phyloP scores from a whole-genome alignment of 2,329 filamentous ascomycete genomes.

The Calonectria pteridis region DNA sequence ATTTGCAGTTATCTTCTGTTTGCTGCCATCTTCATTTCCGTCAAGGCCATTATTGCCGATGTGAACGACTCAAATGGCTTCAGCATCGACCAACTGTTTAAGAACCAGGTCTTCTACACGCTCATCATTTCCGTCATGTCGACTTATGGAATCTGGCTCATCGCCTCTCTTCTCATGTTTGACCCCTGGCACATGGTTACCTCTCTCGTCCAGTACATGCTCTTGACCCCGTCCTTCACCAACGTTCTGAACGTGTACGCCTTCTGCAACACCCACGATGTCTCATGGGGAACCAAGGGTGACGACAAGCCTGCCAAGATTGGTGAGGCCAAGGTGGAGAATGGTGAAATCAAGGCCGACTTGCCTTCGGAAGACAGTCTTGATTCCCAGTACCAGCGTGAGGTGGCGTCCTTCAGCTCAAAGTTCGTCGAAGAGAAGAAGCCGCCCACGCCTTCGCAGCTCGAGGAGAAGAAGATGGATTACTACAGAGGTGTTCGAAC shows the following conservation, averaged over 20 bases:
- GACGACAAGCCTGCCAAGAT: constrained; percentile 95
- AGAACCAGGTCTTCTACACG: constrained; percentile 90
- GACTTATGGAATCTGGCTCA: constrained; percentile 92
- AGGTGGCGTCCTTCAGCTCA: constrained; percentile 78
- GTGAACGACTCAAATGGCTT: constrained; percentile 73
- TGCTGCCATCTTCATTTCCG: constrained; percentile 93
- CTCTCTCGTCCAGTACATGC: constrained; percentile 92
- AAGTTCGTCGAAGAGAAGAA: constrained; percentile 83
- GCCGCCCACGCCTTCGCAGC: constrained; percentile 63
- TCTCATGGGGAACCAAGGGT: constrained; percentile 98
- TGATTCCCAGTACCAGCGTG: constrained; percentile 93
- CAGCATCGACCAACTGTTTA: constrained; percentile 79
- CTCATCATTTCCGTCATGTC: constrained; percentile 92
- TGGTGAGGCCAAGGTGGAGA: constrained; percentile 88
- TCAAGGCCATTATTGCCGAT: constrained; percentile 83
- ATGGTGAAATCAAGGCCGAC: constrained; percentile 83
- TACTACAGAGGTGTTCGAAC: constrained; percentile 98
- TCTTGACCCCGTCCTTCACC: constrained; percentile 95
- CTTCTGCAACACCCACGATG: constrained; percentile 99
- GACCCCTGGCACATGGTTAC: constrained; percentile 99
- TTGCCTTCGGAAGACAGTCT: constrained; percentile 95
- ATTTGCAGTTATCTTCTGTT: constrained; percentile 84
- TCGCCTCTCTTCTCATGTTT: constrained; percentile 93
- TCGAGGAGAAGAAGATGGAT: constrained; percentile 90
- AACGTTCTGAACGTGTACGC: constrained; percentile 99